Evolutionary conservation across 306 rosid genomes (phyloP).

Genomic region (Trifolium fragiferum): DNA sequence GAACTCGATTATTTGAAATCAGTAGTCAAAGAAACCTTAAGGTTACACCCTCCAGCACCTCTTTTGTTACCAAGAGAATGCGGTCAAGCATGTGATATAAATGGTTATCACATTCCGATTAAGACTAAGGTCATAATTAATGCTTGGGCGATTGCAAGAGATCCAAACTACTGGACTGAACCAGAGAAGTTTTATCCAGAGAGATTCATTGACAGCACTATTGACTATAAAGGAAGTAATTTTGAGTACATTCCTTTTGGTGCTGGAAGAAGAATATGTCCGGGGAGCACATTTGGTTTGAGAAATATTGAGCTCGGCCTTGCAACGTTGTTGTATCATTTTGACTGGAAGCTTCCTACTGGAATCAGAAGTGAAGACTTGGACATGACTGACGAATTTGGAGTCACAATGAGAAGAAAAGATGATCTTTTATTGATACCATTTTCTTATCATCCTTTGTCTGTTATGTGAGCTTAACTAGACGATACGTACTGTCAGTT

Average conservation of each 20-base stretch:
- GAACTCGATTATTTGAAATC: conserved; percentile 47
- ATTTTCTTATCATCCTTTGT: conserved; percentile 3
- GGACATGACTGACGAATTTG: conserved; percentile 44
- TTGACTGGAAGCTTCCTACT: conserved; percentile 42
- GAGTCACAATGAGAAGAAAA: conserved; percentile 36
- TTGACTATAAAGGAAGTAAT: conserved; percentile 37
- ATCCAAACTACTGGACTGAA: conserved; percentile 45
- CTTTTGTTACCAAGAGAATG: conserved; percentile 46
- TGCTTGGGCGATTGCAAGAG: conserved; percentile 52
- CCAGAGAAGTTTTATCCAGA: conserved; percentile 46
- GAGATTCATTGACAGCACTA: conserved; percentile 26
- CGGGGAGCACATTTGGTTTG: conserved; percentile 39
- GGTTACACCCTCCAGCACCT: conserved; percentile 47
- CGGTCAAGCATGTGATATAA: conserved; percentile 34
- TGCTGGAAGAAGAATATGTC: conserved; percentile 49
- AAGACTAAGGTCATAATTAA: conserved; percentile 37
- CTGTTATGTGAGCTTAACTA: not conserved
- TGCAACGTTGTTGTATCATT: conserved; percentile 39
- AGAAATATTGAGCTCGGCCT: conserved; percentile 29
- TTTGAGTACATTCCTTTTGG: conserved; percentile 52
- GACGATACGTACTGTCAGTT: not conserved
- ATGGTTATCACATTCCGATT: conserved; percentile 44
- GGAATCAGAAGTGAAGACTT: conserved; percentile 32
- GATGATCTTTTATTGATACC: conserved; percentile 27
- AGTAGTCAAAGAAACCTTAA: conserved; percentile 47